Evolutionary conservation across 1,284 basidiomycete genomes (phyloP).

Genomic region (Trametes hirsuta): DNA sequence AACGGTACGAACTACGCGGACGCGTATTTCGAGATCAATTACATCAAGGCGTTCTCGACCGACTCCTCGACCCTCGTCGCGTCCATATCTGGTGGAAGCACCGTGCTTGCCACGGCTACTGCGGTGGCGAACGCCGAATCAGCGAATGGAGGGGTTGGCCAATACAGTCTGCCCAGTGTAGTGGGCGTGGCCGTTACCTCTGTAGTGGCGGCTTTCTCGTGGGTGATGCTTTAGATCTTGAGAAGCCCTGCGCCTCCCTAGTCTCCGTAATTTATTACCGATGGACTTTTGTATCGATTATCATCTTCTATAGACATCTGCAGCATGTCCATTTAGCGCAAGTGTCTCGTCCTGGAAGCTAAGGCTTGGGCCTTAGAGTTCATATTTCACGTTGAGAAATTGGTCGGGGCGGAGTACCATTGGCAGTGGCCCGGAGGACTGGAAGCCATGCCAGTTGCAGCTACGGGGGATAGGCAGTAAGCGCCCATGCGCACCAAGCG

Average conservation of each 20-base stretch:
- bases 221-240: constrained; percentile 8
- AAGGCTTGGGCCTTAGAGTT: neutral
- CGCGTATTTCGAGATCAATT: constrained; percentile 56
- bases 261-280: neutral
- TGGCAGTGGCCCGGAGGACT: no score
- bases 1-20: constrained; percentile 50
- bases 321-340: neutral
- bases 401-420: no score
- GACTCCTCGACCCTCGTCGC: constrained; percentile 24
- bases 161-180: neutral
- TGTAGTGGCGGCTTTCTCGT: constrained; percentile 4
- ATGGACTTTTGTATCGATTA: constrained; percentile 6
- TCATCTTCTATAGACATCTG: neutral
- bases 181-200: neutral
- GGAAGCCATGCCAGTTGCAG: no score
- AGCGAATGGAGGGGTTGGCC: neutral
- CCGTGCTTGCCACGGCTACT: constrained; percentile 17
- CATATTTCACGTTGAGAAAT: no score
- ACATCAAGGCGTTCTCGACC: constrained; percentile 47
- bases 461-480: neutral
- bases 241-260: no score
- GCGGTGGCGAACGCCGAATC: constrained; percentile 7
- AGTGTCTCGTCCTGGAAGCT: neutral
- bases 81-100: constrained; percentile 16
- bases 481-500: no score